Percentiles rank a stretch among this genome's conserved stretches.
These are phyloP conservation scores for Achlya hypogyna DNA, from an alignment of 352 stramenopile genomes.

Conservation along the genomic window DNA sequence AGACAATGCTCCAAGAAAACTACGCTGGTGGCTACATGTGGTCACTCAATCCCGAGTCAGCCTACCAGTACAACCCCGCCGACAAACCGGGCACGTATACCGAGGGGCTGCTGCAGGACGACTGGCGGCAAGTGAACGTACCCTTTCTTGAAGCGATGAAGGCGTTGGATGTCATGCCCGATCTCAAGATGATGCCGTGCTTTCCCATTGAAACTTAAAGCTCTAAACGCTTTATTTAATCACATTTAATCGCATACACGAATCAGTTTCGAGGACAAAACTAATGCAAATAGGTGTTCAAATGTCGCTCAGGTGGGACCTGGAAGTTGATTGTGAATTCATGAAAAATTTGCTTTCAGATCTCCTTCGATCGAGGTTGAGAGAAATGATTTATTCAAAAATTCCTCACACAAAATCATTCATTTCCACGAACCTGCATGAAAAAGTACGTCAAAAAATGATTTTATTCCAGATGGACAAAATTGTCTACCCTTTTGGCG, in stretches of 20 bases:
- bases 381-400: too few relatives aligned
- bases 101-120: constrained; percentile 50
- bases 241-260: background rate
- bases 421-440: too few relatives aligned
- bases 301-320: background rate
- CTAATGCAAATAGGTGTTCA: background rate
- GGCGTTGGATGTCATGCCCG: constrained; percentile 37
- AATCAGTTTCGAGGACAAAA: background rate
- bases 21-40: constrained; percentile 69
- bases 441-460: too few relatives aligned
- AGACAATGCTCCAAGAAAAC: constrained; percentile 37
- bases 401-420: too few relatives aligned
- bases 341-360: background rate
- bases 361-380: too few relatives aligned
- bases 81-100: constrained; percentile 52
- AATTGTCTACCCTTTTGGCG: too few relatives aligned
- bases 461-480: too few relatives aligned
- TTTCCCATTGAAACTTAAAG: constrained; percentile 24
- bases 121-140: constrained; percentile 60
- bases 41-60: constrained; percentile 66
- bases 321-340: background rate
- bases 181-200: constrained; percentile 66
- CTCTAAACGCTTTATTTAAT: background rate
- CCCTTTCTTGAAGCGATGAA: constrained; percentile 53
- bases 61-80: constrained; percentile 66